Evolutionary conservation across 495 filamentous ascomycete species (phyloP), one percentile per base, ranked within the genome.

Genomic region (Neurospora sp.): DNA sequence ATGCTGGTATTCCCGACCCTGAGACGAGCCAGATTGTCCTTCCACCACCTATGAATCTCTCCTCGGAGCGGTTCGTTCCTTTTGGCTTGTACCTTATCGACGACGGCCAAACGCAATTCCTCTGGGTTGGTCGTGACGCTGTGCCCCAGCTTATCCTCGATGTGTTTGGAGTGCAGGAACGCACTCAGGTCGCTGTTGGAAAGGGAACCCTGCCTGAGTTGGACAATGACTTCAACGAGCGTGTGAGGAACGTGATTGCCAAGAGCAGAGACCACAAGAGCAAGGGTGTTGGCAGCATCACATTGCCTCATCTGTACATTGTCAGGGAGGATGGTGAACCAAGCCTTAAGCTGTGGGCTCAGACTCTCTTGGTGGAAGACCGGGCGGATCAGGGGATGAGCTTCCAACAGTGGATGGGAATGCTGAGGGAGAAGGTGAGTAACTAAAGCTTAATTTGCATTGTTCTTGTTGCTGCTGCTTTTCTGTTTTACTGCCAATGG

Each of bases 81-180:
- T 97, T 94, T 79, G 96, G 96, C n/a, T 88, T 98, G 1, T 98
- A 99, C 81, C 89, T 99, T 72, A 96, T 99, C 78, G 96, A 98
- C 78, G 96, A 99, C 79, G 94, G 94, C 18, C 95, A 98, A 80
- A 97, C 93, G 18, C 96, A 99, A 79, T 99, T 99, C 87, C 85
- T 99, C 71, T 99, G 96, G 96, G 89, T 99, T 37, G 96, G 96
- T 18, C 89, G 94, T 39, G 94, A 98, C 75, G 92, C 95, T 0
- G 93, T 98, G 8, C 93, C 94, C 3, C 93, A 97, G 81, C 88
- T 99, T 0, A 86, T 98, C 31, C 78, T 85, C 62, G 96, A 99
- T 78, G 96, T 98, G 18, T 98, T 99, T 80, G 95, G 93, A 10
- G 84, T 93, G 42, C 84, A 88, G 31, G 93, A 97, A 80, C 88